These are phyloP conservation scores for Xylaria intraflava DNA, from an alignment of 495 filamentous ascomycete genomes.

Conservation along the genomic window DNA sequence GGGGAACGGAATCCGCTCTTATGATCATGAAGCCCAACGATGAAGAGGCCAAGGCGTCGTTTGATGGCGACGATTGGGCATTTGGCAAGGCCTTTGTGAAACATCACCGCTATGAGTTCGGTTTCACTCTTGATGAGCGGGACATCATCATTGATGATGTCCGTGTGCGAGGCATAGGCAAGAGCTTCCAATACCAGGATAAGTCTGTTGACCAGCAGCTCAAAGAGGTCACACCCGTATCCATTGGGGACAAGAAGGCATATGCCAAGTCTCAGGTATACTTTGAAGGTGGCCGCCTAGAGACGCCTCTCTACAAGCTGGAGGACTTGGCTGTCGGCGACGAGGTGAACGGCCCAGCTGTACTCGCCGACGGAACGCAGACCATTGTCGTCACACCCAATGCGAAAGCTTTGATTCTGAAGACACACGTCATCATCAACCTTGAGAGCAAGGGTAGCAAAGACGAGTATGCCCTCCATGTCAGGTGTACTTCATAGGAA, in stretches of 20 bases:
- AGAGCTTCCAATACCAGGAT: slow-evolving; percentile 71
- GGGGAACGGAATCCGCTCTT: slow-evolving; percentile 79
- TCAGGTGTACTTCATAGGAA: neutral
- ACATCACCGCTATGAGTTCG: slow-evolving; percentile 91
- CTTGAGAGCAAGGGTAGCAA: slow-evolving; percentile 53
- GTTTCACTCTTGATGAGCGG: slow-evolving; percentile 80
- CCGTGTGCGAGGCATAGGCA: slow-evolving; percentile 79
- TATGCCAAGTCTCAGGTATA: slow-evolving; percentile 55
- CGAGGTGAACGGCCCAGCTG: slow-evolving; percentile 74
- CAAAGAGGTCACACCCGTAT: slow-evolving; percentile 50
- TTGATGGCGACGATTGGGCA: slow-evolving; percentile 60
- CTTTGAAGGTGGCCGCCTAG: slow-evolving; percentile 65
- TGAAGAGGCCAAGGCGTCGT: slow-evolving; percentile 53
- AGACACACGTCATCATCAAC: slow-evolving; percentile 68
- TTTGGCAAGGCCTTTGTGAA: slow-evolving; percentile 78
- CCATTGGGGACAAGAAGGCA: slow-evolving; percentile 45
- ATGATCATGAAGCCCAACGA: slow-evolving; percentile 67
- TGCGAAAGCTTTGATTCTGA: slow-evolving; percentile 63
- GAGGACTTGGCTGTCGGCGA: slow-evolving; percentile 71
- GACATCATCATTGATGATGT: slow-evolving; percentile 94
- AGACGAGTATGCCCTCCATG: slow-evolving; percentile 33
- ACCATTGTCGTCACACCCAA: slow-evolving; percentile 88
- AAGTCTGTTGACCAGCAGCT: slow-evolving; percentile 77
- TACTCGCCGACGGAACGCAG: slow-evolving; percentile 91
- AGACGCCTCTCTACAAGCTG: slow-evolving; percentile 82